Base-by-base conservation (phyloP, 2,329 filamentous ascomycete genomes). In the Sclerotinia minor region DNA sequence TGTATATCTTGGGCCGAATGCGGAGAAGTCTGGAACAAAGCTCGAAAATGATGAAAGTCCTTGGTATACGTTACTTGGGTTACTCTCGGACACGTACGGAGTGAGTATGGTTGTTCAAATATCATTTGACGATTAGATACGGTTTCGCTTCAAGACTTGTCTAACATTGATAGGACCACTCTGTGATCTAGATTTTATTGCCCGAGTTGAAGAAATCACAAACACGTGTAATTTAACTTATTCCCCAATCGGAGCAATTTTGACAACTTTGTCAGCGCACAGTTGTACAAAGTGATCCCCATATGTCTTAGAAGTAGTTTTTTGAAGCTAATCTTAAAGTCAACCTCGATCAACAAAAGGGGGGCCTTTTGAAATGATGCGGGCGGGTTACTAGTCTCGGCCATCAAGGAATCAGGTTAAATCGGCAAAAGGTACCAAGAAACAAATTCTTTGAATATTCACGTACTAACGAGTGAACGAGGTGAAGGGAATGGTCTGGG, bases 101-200 rank as follows among this genome's bases (percentile, higher is more conserved):
- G 35, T n/a, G 45, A 53, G 24, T n/a, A 13, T 55, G 61, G 38
- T 54, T 64, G 50, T 55, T 44, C 50, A 32, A 47, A 35, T 47
- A 47, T 57, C 63, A 47, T 60, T 66, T 44, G 64, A 45, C 32
- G 64, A 60, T 44, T 47, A 65, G 24, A 35, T 49, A 49, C 29
- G 44, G 35, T 50, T 35, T 66, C 64, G 64, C 54, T 60, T 52
- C 53, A 52, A 65, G 54, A 66, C 64, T 66, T 66, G 64, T 60
- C 44, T 60, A 50, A 60, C 64, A 66, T 47, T 66, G 64, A 66
- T 59, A 66, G 64, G 64, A 66, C 53, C n/a, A 60, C 45, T 66
- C 45, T 41, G 45, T 32, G 57, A 60, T 29, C 45, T 45, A 38
- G 13, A 35, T 19, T 19, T 64, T 66, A 50, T 52, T 60, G 64